Evolutionary conservation across 2,329 filamentous ascomycete species (phyloP), one percentile per base, ranked within the genome.

Genomic region (Daldinia sp.): DNA sequence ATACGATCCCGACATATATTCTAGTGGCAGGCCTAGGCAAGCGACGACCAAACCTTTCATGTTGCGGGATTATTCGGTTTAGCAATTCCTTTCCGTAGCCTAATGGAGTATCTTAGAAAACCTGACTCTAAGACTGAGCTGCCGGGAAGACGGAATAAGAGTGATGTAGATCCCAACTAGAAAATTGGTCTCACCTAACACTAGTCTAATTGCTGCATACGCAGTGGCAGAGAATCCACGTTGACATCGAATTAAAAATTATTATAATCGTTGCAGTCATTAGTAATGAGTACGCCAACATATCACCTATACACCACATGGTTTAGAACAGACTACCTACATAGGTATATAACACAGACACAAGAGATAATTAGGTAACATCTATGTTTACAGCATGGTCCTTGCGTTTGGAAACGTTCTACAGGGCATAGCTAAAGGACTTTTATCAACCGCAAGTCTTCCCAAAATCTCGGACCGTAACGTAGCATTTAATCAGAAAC

Each of bases 1-100:
- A 39, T 35, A 4, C 50, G 13, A 43, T 41, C 41, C 52, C 52
- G 61, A 48, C 45, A 61, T 57, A 61, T 58, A 43, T 56, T 60
- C 51, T 51, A 60, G 50, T 34, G 29, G 29, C 49, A 25, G 4
- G 41, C n/a, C 48, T 35, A 41, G 41, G 59, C 41, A 41, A 53
- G 23, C 47, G 27, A 15, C 47, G 53, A 54, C 43, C 39, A 49
- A 34, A 4, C 10, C 19, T 48, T 9, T 29, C 13, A 21, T 19
- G n/a, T 21, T 48, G 45, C 15, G 45, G 45, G 45, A 48, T 48
- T 48, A 29, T 17, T 21, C 1, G 1, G 27, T 17, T 32, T 48
- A 15, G 9, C 45, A 48, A 8, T 48, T 48, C 8, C 27, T 30
- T 48, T 48, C 30, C 9, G 8, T 21, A 4, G 4, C n/a, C 25